Base-by-base conservation (phyloP, 2,329 filamentous ascomycete species). In the Arthrinium puccinioides region DNA sequence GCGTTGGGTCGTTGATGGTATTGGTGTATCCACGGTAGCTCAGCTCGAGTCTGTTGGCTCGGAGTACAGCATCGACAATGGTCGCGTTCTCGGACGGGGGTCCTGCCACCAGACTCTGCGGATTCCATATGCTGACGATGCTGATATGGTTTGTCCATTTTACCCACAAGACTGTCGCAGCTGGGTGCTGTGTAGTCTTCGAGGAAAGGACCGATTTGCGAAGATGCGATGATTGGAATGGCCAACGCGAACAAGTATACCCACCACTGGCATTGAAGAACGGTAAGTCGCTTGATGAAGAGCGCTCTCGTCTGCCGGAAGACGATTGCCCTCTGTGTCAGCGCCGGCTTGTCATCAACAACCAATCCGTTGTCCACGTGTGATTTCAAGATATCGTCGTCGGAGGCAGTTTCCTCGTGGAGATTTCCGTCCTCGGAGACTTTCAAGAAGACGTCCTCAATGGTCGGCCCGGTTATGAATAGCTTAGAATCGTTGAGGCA, bases 391-490 rank as follows among this genome's bases (percentile, higher is more conserved):
- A 38, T 44, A 7, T 41, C 39, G 1, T 44, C 44, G 6, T 47
- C 47, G 9, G 37, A 33, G 9, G 38, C 36, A 30, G 51, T 46
- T 10, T 43, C 43, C 9, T 42, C 41, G 3, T 49, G 40, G 4
- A 41, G 41, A 14, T 52, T 48, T 2, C 49, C 64, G 49, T 82
- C 76, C 45, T 76, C 72, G 0, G 78, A 75, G 21, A 82, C 64
- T 38, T 76, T 78, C 9, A 84, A 60, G 54, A 84, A 83, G 1
- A 82, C 78, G 41, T 82, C 78, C 49, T 83, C 79, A 16, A 84
- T 75, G 0, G 76, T 80, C 3, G 79, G 79, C 1, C 77, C 79
- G 38, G 72, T 73, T 43, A 82, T 72, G 39, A 77, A 73, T 46
- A 81, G 79, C 34, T 81, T 72, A 21, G 65, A 64, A 26, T 80